Conservation (phyloP, 306 rosid species). For the Inga leiocalycina region DNA sequence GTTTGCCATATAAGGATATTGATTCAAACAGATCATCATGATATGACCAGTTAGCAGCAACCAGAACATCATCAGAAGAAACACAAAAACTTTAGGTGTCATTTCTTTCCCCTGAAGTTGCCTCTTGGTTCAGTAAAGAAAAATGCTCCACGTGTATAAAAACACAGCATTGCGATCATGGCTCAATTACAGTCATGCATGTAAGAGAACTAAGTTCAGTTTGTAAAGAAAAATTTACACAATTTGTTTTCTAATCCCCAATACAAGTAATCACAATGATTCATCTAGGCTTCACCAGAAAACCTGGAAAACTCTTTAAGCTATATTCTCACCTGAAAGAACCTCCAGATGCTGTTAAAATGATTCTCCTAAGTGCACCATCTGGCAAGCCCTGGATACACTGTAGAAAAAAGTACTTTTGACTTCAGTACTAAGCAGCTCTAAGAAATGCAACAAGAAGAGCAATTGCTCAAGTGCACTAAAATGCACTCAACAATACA, state of each 20-base stretch:
- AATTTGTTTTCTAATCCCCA: background rate
- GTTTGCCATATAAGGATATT: slow-evolving; percentile 11
- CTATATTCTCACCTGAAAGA: slow-evolving; percentile 73
- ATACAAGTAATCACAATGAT: background rate
- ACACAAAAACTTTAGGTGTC: slow-evolving; percentile 13
- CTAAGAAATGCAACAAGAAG: slow-evolving; percentile 8
- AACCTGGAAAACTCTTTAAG: slow-evolving; percentile 4
- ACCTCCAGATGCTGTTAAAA: slow-evolving; percentile 98
- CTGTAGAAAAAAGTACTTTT: slow-evolving; percentile 53
- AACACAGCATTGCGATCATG: background rate
- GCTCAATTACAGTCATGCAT: slow-evolving; percentile 3
- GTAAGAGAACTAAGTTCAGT: background rate
- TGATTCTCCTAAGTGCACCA: slow-evolving; percentile 80
- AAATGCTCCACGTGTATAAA: slow-evolving; percentile 4
- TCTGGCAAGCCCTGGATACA: slow-evolving; percentile 96
- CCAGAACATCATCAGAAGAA: background rate
- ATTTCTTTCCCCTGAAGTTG: slow-evolving; percentile 12
- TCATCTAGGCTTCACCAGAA: background rate
- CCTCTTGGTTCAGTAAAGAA: slow-evolving; percentile 18
- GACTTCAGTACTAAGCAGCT: slow-evolving; percentile 31
- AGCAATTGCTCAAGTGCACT: slow-evolving; percentile 11
- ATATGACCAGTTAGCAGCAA: background rate
- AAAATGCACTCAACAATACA: slow-evolving; percentile 7
- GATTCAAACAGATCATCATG: slow-evolving; percentile 1
- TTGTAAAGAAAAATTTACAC: slow-evolving; percentile 5